Evolutionary conservation across 805 yeast genomes (phyloP).

Genomic region (Babjeviella inositovora): DNA sequence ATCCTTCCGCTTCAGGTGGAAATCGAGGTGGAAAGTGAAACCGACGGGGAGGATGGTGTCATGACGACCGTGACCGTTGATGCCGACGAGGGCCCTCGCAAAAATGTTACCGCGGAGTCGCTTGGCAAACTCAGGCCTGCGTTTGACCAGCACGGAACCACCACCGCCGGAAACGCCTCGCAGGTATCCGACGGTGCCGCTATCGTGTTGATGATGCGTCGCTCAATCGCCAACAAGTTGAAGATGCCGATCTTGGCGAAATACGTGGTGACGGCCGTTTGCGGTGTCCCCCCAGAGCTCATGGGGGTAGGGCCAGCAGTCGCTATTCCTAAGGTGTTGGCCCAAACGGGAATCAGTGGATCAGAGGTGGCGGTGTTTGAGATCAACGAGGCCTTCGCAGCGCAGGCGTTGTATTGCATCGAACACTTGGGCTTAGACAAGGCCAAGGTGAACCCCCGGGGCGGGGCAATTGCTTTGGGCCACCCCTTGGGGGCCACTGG

Average conservation of each 20-base stretch:
- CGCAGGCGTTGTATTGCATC: conserved; percentile 75
- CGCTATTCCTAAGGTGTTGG: conserved; percentile 78
- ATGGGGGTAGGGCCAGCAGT: conserved; percentile 98
- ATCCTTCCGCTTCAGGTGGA: conserved; percentile 68
- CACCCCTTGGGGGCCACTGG: conserved; percentile 80
- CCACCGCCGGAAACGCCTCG: conserved; percentile 94
- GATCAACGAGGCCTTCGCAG: conserved; percentile 96
- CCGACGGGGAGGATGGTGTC: too few relatives aligned
- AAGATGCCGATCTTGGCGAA: conserved; percentile 66
- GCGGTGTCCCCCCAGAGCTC: conserved; percentile 93
- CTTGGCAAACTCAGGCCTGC: conserved; percentile 75
- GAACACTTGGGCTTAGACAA: conserved; percentile 16
- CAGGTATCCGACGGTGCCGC: conserved; percentile 96
- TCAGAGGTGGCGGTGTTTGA: conserved; percentile 57
- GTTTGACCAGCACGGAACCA: conserved; percentile 67
- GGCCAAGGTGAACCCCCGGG: conserved; percentile 68
- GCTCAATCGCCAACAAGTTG: conserved; percentile 67
- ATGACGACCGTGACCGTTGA: conserved; percentile 30
- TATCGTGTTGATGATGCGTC: conserved; percentile 69
- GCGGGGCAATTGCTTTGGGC: conserved; percentile 95
- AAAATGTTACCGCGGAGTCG: conserved; percentile 66
- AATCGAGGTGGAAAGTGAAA: too few relatives aligned
- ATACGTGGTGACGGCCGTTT: conserved; percentile 62
- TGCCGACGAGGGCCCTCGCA: conserved; percentile 83
- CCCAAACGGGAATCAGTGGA: too few relatives aligned